Base-by-base conservation (phyloP, 345 rosid genomes). In the Boechera divaricarpa region DNA sequence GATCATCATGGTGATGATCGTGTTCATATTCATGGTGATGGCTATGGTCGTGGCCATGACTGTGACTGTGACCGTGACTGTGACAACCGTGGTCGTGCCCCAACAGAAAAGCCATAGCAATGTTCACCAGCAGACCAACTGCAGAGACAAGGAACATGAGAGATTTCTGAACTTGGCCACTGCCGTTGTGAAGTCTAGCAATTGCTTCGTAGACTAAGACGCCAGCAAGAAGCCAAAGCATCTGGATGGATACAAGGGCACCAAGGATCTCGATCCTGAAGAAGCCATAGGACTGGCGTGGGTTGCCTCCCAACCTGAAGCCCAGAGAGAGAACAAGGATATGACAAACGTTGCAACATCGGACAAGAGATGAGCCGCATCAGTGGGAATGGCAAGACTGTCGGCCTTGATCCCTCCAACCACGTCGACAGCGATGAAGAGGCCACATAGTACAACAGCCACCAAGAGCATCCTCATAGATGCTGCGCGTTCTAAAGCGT, bases 281-380 rank as follows among this genome's bases (percentile, higher is more conserved):
- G 78, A 87, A 89, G 4, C 89, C 91, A 56, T 84, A 87, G 31
- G 91, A 80, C 54, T 83, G 91, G 6, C 81, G 86, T 0, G 91
- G 32, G 74, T 89, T 9, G 88, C 86, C 31, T 83, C 88, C 91
- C 93, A 87, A 31, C 88, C 83, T 5, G 89, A 61, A 51, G 88
- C 93, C 93, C 93, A 84, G 2, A 89, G 55, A 18, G 86, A 80
- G 79, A 85, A 87, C 31, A 87, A 80, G 2, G 90, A 89, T 62
- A 89, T 89, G 3, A 84, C 86, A 79, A 86, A 87, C 3, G 91
- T 78, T 6, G 89, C 91, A 55, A 89, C 87, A 82, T 86, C 89
- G 5, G 90, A 82, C 44, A 86, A 80, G 45, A 86, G 69, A 83
- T 86, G 90, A 13, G 89, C 90, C 4, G 91, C 93, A 69, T 87